These are phyloP conservation scores for Avicennia marina DNA, from an alignment of 257 asterid species.

Conservation along the genomic window DNA sequence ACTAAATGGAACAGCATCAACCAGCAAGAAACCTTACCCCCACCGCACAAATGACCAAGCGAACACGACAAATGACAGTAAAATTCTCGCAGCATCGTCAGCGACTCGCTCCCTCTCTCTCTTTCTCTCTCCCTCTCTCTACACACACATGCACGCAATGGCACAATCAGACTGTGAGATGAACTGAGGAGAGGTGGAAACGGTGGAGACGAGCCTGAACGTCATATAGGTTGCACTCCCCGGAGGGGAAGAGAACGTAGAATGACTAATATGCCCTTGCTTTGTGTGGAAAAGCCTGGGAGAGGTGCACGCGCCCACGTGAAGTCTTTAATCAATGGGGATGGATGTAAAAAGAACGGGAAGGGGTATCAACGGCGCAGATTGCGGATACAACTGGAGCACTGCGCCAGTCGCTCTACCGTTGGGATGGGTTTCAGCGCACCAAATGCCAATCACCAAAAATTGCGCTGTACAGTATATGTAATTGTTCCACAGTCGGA, in stretches of 20 bases:
- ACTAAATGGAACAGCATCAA: no score
- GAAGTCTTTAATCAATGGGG: no score
- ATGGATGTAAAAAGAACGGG: no score
- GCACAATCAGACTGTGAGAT: background rate
- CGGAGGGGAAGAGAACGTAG: background rate
- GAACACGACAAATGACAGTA: conserved; percentile 4
- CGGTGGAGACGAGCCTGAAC: conserved; percentile 31
- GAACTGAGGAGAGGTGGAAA: conserved; percentile 18
- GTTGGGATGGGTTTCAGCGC: background rate
- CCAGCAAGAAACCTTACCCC: conserved; percentile 9
- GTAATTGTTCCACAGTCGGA: no score
- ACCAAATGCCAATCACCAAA: no score
- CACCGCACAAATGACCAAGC: background rate
- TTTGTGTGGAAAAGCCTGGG: conserved; percentile 26
- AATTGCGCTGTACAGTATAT: no score
- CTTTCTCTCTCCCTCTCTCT: conserved; percentile 14
- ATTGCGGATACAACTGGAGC: conserved; percentile 12
- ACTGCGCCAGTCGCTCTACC: conserved; percentile 16
- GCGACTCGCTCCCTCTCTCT: conserved; percentile 9
- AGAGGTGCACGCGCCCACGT: conserved; percentile 38
- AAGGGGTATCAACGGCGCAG: conserved; percentile 21
- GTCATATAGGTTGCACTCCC: conserved; percentile 18
- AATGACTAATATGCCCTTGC: conserved; percentile 30
- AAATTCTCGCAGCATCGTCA: background rate
- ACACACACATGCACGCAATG: no score